phyloP scores from a whole-genome alignment of 108 stramenopile genomes.

The Cyclotella sp. region DNA sequence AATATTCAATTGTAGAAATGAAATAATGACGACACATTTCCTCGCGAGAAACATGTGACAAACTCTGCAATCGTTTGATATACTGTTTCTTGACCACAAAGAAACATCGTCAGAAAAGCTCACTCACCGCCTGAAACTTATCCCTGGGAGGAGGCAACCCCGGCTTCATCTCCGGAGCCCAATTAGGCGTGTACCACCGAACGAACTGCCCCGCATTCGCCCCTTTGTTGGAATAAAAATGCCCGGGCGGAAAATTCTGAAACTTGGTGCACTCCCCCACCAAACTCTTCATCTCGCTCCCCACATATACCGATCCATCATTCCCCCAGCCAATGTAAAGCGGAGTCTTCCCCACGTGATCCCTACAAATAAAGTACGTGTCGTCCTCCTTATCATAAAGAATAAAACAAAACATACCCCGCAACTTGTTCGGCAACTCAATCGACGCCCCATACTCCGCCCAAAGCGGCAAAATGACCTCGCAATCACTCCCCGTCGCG shows the following conservation, averaged over 20 bases:
- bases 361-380: conserved; percentile 89
- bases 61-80: background rate
- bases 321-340: conserved; percentile 97
- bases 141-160: conserved; percentile 74
- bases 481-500: conserved; percentile 95
- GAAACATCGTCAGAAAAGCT: background rate
- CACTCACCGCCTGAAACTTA: conserved; percentile 74
- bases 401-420: conserved; percentile 98
- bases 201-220: conserved; percentile 76
- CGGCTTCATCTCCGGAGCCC: conserved; percentile 90
- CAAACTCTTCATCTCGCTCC: conserved; percentile 95
- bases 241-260: conserved; percentile 96
- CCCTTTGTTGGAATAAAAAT: conserved; percentile 90
- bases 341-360: conserved; percentile 98
- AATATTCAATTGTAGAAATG: background rate
- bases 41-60: background rate
- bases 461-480: conserved; percentile 95
- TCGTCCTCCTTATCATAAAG: conserved; percentile 89
- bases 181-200: conserved; percentile 94
- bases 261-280: conserved; percentile 82
- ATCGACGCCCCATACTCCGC: conserved; percentile 73
- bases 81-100: background rate
- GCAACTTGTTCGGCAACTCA: conserved; percentile 74
- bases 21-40: background rate
- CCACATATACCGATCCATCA: conserved; percentile 92